Evolutionary conservation across 345 rosid species (phyloP).

Genomic region (Citrus glauca): DNA sequence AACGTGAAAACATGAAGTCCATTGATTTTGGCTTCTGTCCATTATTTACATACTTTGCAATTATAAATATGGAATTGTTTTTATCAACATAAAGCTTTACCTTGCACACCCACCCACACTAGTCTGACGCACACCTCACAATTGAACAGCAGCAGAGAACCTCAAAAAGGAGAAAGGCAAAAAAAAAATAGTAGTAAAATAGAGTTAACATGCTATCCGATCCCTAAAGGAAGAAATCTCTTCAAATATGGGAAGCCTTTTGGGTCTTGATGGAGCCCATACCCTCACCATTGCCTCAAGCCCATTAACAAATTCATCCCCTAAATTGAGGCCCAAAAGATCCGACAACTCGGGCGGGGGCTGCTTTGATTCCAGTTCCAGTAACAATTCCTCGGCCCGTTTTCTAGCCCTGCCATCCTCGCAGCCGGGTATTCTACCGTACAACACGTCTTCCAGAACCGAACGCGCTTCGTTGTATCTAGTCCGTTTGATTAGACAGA

Average conservation of each 20-base stretch:
- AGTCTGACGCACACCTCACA: neutral
- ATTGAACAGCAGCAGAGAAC: neutral
- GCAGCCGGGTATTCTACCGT: slow-evolving; percentile 49
- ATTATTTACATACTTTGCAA: neutral
- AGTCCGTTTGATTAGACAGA: slow-evolving; percentile 67
- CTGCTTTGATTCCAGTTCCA: slow-evolving; percentile 36
- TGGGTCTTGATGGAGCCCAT: slow-evolving; percentile 62
- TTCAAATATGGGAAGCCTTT: slow-evolving; percentile 85
- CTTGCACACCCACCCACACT: neutral
- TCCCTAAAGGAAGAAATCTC: slow-evolving; percentile 72
- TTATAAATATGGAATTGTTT: neutral
- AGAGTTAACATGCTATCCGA: slow-evolving; percentile 46
- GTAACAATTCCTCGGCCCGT: slow-evolving; percentile 52
- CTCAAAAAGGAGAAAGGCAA: neutral
- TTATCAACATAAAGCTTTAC: neutral
- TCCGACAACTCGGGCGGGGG: slow-evolving; percentile 24
- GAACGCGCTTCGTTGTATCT: slow-evolving; percentile 52
- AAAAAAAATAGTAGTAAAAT: neutral
- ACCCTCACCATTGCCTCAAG: slow-evolving; percentile 40
- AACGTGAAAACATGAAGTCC: neutral
- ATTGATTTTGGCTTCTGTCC: neutral
- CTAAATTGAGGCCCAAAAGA: slow-evolving; percentile 29
- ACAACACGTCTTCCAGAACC: slow-evolving; percentile 39
- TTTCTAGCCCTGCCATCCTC: slow-evolving; percentile 47
- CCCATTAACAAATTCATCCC: slow-evolving; percentile 57